Conservation (phyloP, 768 basidiomycete species). For the Leccinum subtestaceum region DNA sequence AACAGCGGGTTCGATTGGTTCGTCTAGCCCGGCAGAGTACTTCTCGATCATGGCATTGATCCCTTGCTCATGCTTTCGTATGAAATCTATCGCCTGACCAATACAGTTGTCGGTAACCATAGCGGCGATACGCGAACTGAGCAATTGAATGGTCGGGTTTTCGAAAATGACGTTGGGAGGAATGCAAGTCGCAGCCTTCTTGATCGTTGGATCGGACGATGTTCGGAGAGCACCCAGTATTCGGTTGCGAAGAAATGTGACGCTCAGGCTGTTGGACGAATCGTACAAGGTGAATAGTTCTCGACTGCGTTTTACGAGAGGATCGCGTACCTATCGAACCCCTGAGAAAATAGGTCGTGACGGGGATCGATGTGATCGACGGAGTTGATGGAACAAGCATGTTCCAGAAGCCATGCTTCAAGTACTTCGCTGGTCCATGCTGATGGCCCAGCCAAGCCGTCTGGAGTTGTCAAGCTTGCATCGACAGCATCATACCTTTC, state of each 20-base stretch:
- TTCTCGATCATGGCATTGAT: slow-evolving; percentile 42
- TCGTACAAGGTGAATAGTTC: neutral
- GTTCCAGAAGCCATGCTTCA: slow-evolving; percentile 29
- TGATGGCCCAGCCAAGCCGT: slow-evolving; percentile 20
- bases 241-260: slow-evolving; percentile 29
- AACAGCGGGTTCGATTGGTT: slow-evolving; percentile 15
- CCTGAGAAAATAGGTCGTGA: slow-evolving; percentile 32
- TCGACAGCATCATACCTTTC: slow-evolving; percentile 35
- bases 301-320: neutral
- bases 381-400: slow-evolving; percentile 16
- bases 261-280: slow-evolving; percentile 24
- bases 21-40: slow-evolving; percentile 28
- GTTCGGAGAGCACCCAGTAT: slow-evolving; percentile 27
- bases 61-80: slow-evolving; percentile 10
- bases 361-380: slow-evolving; percentile 3
- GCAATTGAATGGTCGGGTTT: slow-evolving; percentile 39
- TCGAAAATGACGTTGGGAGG: slow-evolving; percentile 35
- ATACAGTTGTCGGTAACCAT: slow-evolving; percentile 4
- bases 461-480: slow-evolving; percentile 18
- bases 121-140: slow-evolving; percentile 24
- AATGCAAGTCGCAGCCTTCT: slow-evolving; percentile 26
- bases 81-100: neutral
- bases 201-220: slow-evolving; percentile 27
- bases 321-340: slow-evolving; percentile 37
- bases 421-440: slow-evolving; percentile 25